Conservation (phyloP, 2,329 filamentous ascomycete genomes). For the Botrytis galanthina region DNA sequence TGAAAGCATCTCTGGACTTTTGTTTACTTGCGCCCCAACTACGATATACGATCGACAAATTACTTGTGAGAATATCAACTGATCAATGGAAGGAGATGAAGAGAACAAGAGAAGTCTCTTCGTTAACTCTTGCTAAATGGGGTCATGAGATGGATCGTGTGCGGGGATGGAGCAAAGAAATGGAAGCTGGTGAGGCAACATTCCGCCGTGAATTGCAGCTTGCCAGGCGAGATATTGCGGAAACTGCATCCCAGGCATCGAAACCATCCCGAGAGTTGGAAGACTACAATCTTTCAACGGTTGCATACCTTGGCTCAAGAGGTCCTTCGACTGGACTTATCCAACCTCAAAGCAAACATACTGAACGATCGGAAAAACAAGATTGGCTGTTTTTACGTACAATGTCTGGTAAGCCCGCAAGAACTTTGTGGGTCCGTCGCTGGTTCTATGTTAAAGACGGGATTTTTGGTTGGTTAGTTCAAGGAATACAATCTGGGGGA, state of each 20-base stretch:
- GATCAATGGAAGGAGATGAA: constrained; percentile 90
- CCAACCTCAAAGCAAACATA: constrained; percentile 51
- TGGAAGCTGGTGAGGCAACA: constrained; percentile 82
- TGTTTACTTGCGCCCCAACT: constrained; percentile 85
- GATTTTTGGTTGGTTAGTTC: constrained; percentile 92
- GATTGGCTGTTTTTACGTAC: constrained; percentile 88
- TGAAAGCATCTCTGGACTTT: constrained; percentile 92
- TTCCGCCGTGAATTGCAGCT: constrained; percentile 80
- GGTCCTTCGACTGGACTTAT: constrained; percentile 56
- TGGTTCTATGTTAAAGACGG: constrained; percentile 97
- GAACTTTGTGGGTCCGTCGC: constrained; percentile 83
- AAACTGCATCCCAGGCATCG: constrained; percentile 64
- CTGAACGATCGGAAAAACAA: constrained; percentile 69
- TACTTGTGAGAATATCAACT: constrained; percentile 79
- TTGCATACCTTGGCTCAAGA: constrained; percentile 76
- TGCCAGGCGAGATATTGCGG: constrained; percentile 79
- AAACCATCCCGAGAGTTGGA: constrained; percentile 90
- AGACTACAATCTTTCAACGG: constrained; percentile 85
- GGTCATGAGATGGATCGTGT: constrained; percentile 84
- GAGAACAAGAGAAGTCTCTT: constrained; percentile 62
- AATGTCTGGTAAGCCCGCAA: constrained; percentile 80
- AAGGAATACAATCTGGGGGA: constrained; percentile 73
- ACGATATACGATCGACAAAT: constrained; percentile 76
- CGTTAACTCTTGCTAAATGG: constrained; percentile 62
- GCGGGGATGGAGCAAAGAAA: constrained; percentile 87